Conservation (phyloP, 805 yeast genomes). For the Jamesozyma piceae region DNA sequence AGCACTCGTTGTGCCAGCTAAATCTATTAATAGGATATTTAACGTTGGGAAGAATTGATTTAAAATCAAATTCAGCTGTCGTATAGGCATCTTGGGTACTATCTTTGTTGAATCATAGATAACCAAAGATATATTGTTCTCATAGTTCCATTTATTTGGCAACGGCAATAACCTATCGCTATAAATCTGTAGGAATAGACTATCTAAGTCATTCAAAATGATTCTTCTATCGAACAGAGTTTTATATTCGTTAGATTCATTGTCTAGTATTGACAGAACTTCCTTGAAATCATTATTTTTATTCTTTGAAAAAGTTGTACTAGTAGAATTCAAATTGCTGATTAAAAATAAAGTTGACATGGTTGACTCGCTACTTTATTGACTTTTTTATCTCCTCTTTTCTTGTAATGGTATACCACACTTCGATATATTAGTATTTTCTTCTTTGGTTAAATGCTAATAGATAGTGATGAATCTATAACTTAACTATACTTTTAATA, state of each 20-base stretch:
- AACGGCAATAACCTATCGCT: slow-evolving; percentile 13
- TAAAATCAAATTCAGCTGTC: slow-evolving; percentile 11
- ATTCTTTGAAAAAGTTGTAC: neutral
- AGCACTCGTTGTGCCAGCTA: neutral
- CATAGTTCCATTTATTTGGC: slow-evolving; percentile 16
- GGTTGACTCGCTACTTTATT: neutral
- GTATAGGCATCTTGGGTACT: slow-evolving; percentile 6
- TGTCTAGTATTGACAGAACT: neutral
- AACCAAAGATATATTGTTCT: slow-evolving; percentile 20
- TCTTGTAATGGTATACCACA: too few species aligned
- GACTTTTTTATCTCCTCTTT: neutral
- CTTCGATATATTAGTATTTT: too few species aligned
- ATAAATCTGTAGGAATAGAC: slow-evolving; percentile 15
- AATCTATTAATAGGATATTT: slow-evolving; percentile 16
- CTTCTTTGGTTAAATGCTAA: too few species aligned
- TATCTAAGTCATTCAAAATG: slow-evolving; percentile 7
- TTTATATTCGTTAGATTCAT: neutral
- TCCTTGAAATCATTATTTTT: slow-evolving; percentile 1
- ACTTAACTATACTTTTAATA: too few species aligned
- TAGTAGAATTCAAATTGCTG: slow-evolving; percentile 1
- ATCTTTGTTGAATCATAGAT: slow-evolving; percentile 7
- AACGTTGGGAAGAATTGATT: slow-evolving; percentile 20
- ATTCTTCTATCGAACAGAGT: slow-evolving; percentile 8
- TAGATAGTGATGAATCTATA: too few species aligned
- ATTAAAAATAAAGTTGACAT: slow-evolving; percentile 7